Evolutionary conservation across 1,139 yeast genomes (phyloP), one percentile per base, ranked within the genome.

Genomic region (Debaryomyces udenii): DNA sequence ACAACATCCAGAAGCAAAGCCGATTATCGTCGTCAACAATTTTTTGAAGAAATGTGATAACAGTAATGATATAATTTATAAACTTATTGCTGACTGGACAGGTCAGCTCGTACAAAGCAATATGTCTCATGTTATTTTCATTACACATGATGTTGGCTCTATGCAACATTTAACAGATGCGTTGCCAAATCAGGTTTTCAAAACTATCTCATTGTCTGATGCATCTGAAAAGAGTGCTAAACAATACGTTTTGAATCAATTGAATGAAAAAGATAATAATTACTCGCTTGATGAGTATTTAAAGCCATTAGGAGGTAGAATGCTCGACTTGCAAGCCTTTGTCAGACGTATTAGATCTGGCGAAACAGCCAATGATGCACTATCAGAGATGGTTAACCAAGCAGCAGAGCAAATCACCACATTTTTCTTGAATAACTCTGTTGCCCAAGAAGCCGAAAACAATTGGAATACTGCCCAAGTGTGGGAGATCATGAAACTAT

Each of bases 271-370:
- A 13, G 52, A 49, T 29, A 55, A 55, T 38, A 44, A 45, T 28
- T 45, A 53, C 2, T 65, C 67, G 6, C 66, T 87, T 29, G 85
- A 82, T 27, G 60, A 66, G 2, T 78, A 85, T 28, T 66, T 91
- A 37, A 79, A 68, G 18, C 95, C 96, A 6, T 65, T 93, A 23
- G 99, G 99, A 9, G 99, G 99, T 31, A 80, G 99, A 49, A 86
- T 93, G 91, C 74, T 91, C 41, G 99, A 93, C 59, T 72, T 93
- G 42, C 97, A 93, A 62, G 84, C 95, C 14, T 89, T 89, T 64
- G 86, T 86, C 0, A 79, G 98, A 55, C 84, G 98, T 40, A 77
- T 93, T 16, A 83, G 82, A 52, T 81, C 93, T 0, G 99, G 99
- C 2, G 98, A 93, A 58, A 60, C 78, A 9, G 96, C 96, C 1